These are phyloP conservation scores for Styphnolobium japonicum DNA, from an alignment of 306 rosid species.

Conservation along the genomic window DNA sequence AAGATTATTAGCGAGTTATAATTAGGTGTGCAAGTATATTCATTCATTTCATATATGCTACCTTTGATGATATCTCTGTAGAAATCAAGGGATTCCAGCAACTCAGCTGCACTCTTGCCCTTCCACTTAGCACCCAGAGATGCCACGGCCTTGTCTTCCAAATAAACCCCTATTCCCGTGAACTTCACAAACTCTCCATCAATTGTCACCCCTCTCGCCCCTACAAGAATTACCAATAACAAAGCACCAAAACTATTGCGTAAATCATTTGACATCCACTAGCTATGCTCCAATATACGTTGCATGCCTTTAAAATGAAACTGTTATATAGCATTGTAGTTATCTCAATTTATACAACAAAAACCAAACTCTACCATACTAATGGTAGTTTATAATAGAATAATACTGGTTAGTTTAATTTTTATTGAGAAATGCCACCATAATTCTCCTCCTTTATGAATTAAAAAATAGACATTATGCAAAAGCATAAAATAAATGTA, in stretches of 20 bases:
- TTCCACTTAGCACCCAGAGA: slow-evolving; percentile 63
- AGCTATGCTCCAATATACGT: too few species aligned
- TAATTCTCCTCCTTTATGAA: too few species aligned
- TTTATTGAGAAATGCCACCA: too few species aligned
- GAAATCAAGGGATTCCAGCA: slow-evolving; percentile 60
- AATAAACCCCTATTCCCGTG: slow-evolving; percentile 69
- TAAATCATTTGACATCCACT: not conserved
- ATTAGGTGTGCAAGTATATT: not conserved
- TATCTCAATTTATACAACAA: too few species aligned
- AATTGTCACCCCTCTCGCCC: slow-evolving; percentile 61
- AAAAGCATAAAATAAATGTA: too few species aligned
- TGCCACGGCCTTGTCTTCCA: slow-evolving; percentile 61
- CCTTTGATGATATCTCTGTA: slow-evolving; percentile 65
- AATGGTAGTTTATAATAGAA: too few species aligned
- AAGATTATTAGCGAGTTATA: not conserved
- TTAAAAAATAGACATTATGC: too few species aligned
- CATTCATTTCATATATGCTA: not conserved
- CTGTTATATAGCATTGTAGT: too few species aligned
- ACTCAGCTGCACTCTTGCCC: slow-evolving; percentile 45
- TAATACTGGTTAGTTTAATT: too few species aligned
- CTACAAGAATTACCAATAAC: slow-evolving; percentile 19
- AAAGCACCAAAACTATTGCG: not conserved
- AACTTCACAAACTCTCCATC: slow-evolving; percentile 58
- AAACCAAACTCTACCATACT: too few species aligned
- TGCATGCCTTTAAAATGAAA: too few species aligned